Base-by-base conservation (phyloP, 768 basidiomycete genomes). In the Lactarius trivialis region DNA sequence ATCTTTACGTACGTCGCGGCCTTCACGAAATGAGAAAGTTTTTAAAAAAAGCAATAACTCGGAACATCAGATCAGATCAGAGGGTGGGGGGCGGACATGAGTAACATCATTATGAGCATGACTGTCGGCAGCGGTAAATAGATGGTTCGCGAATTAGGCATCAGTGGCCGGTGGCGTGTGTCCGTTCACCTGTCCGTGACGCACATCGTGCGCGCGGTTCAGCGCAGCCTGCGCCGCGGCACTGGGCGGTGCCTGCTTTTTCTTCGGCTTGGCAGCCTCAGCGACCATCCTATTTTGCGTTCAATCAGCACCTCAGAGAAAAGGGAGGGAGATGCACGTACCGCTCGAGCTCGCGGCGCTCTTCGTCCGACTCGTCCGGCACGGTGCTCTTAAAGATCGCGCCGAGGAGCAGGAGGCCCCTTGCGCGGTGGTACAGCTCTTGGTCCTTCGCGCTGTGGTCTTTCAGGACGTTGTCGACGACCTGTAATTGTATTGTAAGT, bases 341-440 rank as follows among this genome's bases (percentile, higher is more conserved):
- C 89, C 93, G 78, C 75, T 99, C 97, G 21, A 99, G 83, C 73
- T 98, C 93, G 53, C 97, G 82, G 28, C 97, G 85, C 70, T 97
- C 97, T 71, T 89, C 89, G 70, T 97, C 95, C 8, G 91, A 86
- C 71, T 91, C 93, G 70, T 98, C 96, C 2, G 97, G 89, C 33
- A 81, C 71, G 0, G 90, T 82, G 4, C 80, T 76, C 73, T 95
- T 96, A 80, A 98, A 96, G 67, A 96, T 86, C 17, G 88, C 88
- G 7, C 96, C 97, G 36, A 89, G 87, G 17, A 92, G 78, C 60
- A 98, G 76, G n/a, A 98, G 78, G 48, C 89, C 95, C 88, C 58
- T 94, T 32, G 97, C 97, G 52, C 97, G 84, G 67, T 89, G 88
- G 58, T 87, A 73, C 24, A 95, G 76, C 1, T 87, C 81, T 14